Conservation (phyloP, 2,329 filamentous ascomycete species). For the Hypoxylon sp. region DNA sequence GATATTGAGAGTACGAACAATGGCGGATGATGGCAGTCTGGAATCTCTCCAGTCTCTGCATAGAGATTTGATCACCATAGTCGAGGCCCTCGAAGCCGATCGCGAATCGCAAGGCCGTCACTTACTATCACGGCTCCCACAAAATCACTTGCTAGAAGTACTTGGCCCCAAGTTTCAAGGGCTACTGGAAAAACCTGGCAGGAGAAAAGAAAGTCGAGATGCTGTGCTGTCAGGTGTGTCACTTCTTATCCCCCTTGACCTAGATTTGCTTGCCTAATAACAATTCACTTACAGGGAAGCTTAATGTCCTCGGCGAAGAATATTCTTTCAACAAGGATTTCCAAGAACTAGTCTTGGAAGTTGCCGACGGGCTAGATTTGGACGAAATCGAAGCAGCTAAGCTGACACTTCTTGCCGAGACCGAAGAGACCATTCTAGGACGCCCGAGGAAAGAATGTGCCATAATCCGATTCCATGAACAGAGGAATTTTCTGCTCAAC, state of each 20-base stretch:
- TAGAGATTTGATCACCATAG: slow-evolving; percentile 83
- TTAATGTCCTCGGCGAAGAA: slow-evolving; percentile 79
- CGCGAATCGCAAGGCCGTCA: slow-evolving; percentile 76
- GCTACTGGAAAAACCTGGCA: slow-evolving; percentile 81
- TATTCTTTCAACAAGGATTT: slow-evolving; percentile 91
- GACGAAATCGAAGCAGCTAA: slow-evolving; percentile 89
- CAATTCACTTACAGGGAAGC: slow-evolving; percentile 71
- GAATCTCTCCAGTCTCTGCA: slow-evolving; percentile 87
- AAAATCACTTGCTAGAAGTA: slow-evolving; percentile 67
- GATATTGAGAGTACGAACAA: slow-evolving; percentile 61
- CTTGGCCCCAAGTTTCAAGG: slow-evolving; percentile 77
- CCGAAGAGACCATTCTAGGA: slow-evolving; percentile 77
- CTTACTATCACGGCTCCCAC: slow-evolving; percentile 53
- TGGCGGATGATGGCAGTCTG: slow-evolving; percentile 82
- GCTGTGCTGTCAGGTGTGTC: slow-evolving; percentile 75
- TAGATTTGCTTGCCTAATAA: slow-evolving; percentile 37
- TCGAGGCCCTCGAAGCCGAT: slow-evolving; percentile 73
- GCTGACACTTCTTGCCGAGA: slow-evolving; percentile 80
- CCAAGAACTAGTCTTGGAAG: slow-evolving; percentile 82
- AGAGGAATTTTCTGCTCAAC: slow-evolving; percentile 86
- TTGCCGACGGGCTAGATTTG: slow-evolving; percentile 90
- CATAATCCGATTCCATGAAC: slow-evolving; percentile 89
- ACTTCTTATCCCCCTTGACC: background rate
- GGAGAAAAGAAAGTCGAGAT: slow-evolving; percentile 82
- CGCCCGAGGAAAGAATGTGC: slow-evolving; percentile 82